Evolutionary conservation across 2,329 filamentous ascomycete genomes (phyloP).

Genomic region (Fusarium subglutinans): DNA sequence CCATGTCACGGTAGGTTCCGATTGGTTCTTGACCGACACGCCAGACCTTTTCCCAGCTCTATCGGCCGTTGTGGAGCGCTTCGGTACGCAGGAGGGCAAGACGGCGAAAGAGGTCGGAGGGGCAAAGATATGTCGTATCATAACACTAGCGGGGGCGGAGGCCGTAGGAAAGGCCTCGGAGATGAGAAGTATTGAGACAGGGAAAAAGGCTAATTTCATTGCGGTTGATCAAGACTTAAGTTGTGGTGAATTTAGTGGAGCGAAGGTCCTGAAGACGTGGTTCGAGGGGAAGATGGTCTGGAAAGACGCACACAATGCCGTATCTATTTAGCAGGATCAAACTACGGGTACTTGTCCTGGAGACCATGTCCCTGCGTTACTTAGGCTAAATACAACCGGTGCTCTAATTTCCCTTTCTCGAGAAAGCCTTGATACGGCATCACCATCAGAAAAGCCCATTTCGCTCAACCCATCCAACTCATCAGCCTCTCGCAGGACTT

Average conservation of each 20-base stretch:
- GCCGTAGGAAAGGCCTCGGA: not conserved
- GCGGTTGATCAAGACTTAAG: not conserved
- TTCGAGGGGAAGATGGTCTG: not conserved
- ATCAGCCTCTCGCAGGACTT: constrained; percentile 5
- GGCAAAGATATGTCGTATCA: not conserved
- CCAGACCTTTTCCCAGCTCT: not conserved
- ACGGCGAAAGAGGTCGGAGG: not conserved
- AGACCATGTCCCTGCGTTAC: not conserved
- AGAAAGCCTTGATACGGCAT: constrained; percentile 9
- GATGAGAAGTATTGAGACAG: not conserved
- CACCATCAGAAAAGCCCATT: constrained; percentile 17
- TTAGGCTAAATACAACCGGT: not conserved
- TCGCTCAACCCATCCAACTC: constrained; percentile 15
- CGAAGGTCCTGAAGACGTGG: not conserved
- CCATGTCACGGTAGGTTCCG: not conserved
- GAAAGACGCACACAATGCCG: not conserved
- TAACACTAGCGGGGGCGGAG: not conserved
- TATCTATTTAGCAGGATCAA: not conserved
- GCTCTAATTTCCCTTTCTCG: constrained; percentile 1
- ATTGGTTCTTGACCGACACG: not conserved
- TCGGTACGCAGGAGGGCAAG: not conserved
- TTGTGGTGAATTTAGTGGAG: not conserved
- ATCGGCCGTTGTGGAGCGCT: not conserved
- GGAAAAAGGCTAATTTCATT: not conserved
- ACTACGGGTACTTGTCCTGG: not conserved